Evolutionary conservation across 352 stramenopile genomes (phyloP).

Genomic region (Globisporangium okanoganense): DNA sequence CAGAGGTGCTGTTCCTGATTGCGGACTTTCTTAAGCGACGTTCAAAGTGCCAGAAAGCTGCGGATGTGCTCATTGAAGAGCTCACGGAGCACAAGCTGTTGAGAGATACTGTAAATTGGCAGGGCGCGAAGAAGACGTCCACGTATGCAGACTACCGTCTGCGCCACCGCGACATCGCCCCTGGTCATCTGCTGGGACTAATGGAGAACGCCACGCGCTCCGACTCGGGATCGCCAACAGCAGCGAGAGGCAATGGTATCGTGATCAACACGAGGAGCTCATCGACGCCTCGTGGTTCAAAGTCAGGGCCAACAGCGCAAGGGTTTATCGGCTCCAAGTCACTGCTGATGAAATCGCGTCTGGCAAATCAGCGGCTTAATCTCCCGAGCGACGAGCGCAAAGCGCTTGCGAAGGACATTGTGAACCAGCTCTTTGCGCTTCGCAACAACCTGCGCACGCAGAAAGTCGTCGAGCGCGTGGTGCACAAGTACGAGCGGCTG

Average conservation of each 20-base stretch:
- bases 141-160: conserved; percentile 78
- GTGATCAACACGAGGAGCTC: not conserved
- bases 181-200: conserved; percentile 61
- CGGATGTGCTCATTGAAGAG: conserved; percentile 63
- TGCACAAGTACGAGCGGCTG: conserved; percentile 70
- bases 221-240: conserved; percentile 18
- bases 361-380: conserved; percentile 26
- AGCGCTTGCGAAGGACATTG: conserved; percentile 52
- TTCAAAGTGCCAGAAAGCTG: conserved; percentile 55
- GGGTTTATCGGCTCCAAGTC: conserved; percentile 22
- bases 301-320: not conserved
- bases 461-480: conserved; percentile 54
- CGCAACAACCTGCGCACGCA: conserved; percentile 47
- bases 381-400: conserved; percentile 37
- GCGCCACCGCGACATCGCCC: conserved; percentile 64
- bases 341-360: conserved; percentile 52
- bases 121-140: conserved; percentile 32
- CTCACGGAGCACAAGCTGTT: conserved; percentile 58
- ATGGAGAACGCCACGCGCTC: conserved; percentile 22
- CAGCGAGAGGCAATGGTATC: conserved; percentile 5
- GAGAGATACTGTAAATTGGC: conserved; percentile 57
- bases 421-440: conserved; percentile 38
- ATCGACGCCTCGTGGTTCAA: not conserved
- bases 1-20: conserved; percentile 85
- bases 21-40: conserved; percentile 79